Evolutionary conservation across 257 asterid genomes (phyloP).

Genomic region (Penstemon barbatus): DNA sequence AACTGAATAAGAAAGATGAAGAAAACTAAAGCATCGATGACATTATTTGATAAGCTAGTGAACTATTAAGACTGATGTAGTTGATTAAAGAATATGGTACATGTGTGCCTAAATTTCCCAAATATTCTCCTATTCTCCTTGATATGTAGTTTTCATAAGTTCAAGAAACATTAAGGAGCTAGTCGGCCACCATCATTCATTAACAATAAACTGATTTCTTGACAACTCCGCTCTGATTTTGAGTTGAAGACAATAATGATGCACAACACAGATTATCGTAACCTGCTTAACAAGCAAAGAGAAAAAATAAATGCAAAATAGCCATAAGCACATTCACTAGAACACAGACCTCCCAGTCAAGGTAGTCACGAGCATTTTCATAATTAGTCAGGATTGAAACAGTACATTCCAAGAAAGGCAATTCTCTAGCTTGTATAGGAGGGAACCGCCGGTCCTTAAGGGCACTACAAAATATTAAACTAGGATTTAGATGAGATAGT

Average conservation of each 20-base stretch:
- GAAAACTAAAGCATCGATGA: neutral
- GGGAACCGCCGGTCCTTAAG: constrained; percentile 91
- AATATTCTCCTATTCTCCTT: neutral
- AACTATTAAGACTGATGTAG: neutral
- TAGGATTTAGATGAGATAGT: constrained; percentile 3
- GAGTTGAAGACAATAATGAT: neutral
- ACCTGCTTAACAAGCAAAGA: neutral
- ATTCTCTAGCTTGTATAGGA: constrained; percentile 91
- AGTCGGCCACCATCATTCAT: neutral
- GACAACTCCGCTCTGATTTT: neutral
- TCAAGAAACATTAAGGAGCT: neutral
- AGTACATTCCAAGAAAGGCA: constrained; percentile 87
- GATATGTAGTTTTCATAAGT: neutral
- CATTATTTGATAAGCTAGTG: too few species aligned
- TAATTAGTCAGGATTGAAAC: constrained; percentile 86
- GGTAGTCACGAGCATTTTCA: constrained; percentile 74
- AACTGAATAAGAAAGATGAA: neutral
- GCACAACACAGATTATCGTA: neutral
- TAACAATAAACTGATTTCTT: neutral
- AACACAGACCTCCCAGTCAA: constrained; percentile 95
- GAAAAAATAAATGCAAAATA: neutral
- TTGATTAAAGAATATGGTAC: neutral
- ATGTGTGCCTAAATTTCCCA: neutral
- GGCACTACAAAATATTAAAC: constrained; percentile 57
- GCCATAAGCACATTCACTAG: neutral